phyloP scores from a whole-genome alignment of 2,329 filamentous ascomycete species.

The Fusarium proliferatum region DNA sequence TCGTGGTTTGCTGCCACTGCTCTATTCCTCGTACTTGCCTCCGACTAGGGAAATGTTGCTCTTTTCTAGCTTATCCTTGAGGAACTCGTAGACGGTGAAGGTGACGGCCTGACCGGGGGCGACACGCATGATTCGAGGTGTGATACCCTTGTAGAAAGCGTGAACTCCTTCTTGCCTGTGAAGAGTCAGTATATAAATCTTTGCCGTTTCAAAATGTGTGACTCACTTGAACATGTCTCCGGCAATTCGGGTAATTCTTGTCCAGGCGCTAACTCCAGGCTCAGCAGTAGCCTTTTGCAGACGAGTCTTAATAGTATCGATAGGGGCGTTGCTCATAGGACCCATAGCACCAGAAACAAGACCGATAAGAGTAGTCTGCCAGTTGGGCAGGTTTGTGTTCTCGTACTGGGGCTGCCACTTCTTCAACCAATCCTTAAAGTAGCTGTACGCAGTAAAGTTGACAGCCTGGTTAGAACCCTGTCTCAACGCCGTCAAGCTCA shows the following conservation, averaged over 20 bases:
- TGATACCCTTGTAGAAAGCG: conserved; percentile 99
- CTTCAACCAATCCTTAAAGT: conserved; percentile 86
- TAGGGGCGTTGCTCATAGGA: conserved; percentile 94
- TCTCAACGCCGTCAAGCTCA: conserved; percentile 89
- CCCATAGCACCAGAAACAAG: conserved; percentile 95
- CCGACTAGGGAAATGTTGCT: conserved; percentile 70
- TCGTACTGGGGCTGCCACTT: conserved; percentile 76
- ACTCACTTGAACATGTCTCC: conserved; percentile 83
- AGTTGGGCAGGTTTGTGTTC: conserved; percentile 77
- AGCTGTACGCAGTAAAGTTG: conserved; percentile 98
- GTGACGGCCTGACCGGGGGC: conserved; percentile 90
- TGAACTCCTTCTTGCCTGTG: conserved; percentile 86
- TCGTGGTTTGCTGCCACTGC: not conserved
- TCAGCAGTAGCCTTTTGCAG: conserved; percentile 90
- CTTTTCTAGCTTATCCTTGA: conserved; percentile 78
- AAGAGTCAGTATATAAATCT: conserved; percentile 9
- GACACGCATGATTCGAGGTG: conserved; percentile 95
- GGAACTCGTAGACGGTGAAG: conserved; percentile 81
- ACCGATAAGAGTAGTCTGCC: conserved; percentile 91
- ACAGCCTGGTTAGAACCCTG: conserved; percentile 98
- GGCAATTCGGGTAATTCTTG: conserved; percentile 81
- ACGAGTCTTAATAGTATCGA: conserved; percentile 98
- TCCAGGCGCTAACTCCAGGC: conserved; percentile 82
- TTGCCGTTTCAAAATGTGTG: fast-evolving
- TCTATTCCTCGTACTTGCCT: conserved; percentile 74